Percentiles rank a stretch among this genome's conserved stretches.
phyloP scores from a whole-genome alignment of 129 eudicot species.

The Scalesia atractyloides region DNA sequence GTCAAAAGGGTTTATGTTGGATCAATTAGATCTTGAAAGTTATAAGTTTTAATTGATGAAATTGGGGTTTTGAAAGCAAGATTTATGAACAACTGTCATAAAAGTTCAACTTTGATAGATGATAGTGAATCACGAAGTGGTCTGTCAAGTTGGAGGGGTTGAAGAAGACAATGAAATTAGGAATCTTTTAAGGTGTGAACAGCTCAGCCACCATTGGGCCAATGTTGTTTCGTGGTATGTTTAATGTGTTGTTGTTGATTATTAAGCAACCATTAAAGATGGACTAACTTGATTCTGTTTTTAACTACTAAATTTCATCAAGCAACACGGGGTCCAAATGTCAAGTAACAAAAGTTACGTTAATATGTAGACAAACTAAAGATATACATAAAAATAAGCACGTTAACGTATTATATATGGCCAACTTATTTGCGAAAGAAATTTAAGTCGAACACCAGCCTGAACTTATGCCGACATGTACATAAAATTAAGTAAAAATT shows the following conservation, averaged over 20 bases:
- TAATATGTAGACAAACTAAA: no score
- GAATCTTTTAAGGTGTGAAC: constrained; percentile 36
- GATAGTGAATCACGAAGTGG: not conserved
- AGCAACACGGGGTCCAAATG: no score
- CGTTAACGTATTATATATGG: no score
- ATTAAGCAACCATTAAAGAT: no score
- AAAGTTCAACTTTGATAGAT: not conserved
- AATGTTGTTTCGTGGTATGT: constrained; percentile 42
- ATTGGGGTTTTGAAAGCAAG: not conserved
- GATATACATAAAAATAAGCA: no score
- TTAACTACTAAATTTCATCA: no score
- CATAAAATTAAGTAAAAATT: no score
- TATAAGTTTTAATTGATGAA: constrained; percentile 1
- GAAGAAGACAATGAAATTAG: constrained; percentile 40
- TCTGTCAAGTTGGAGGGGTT: constrained; percentile 14
- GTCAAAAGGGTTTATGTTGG: not conserved
- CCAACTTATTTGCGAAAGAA: no score
- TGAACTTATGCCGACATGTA: no score
- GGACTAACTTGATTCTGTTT: no score
- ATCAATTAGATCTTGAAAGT: constrained; percentile 8
- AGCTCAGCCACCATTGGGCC: constrained; percentile 32
- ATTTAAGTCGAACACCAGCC: no score
- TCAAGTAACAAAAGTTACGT: no score
- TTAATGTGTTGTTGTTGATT: not conserved
- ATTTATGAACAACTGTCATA: constrained; percentile 13